Base-by-base conservation (phyloP, 1,139 yeast genomes). In the Pichia sp. region DNA sequence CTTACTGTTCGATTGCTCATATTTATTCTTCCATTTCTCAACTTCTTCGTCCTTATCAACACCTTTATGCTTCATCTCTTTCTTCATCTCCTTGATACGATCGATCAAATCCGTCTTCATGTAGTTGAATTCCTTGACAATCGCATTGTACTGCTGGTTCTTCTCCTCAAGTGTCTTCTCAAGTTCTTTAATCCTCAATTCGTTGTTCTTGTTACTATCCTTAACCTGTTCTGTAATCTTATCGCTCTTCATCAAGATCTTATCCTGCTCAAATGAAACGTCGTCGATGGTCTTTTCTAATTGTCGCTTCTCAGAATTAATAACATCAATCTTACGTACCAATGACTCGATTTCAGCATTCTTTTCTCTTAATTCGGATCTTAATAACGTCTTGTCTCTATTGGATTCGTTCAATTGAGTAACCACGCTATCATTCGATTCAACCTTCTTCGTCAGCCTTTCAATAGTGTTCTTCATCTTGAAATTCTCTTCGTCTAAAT, bases 81-180 rank as follows among this genome's bases (percentile, higher is more conserved):
- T 43, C 17, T 55, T 50, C 34, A 58, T 44, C 3, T 46, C 38
- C 15, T 57, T 58, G 31, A 59, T 58, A 44, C 61, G 59, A 14
- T 47, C 50, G 15, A 63, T 24, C 27, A 67, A 44, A 41, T 66
- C 69, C 34, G 57, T 56, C 42, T 63, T 67, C 66, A 65, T 60
- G 14, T 50, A 47, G 40, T 58, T 54, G 42, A 64, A 56, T 24
- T 66, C 66, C 3, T 43, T 42, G n/a, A 53, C 55, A 18, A 61
- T 46, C 12, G 42, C 46, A 38, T 50, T 48, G 34, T 57, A 53
- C 28, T 49, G 51, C 10, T 38, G 40, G 2, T 35, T 42, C 34
- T 48, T 44, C 20, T 46, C 44, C n/a, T 27, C 31, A 15, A 49
- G 21, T 17, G 38, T 39, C 7, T 15, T 11, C 11, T 47, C 46